Evolutionary conservation across 169 alveolate species (phyloP), one percentile per base, ranked within the genome.

Genomic region (Eimeria brunetti): DNA sequence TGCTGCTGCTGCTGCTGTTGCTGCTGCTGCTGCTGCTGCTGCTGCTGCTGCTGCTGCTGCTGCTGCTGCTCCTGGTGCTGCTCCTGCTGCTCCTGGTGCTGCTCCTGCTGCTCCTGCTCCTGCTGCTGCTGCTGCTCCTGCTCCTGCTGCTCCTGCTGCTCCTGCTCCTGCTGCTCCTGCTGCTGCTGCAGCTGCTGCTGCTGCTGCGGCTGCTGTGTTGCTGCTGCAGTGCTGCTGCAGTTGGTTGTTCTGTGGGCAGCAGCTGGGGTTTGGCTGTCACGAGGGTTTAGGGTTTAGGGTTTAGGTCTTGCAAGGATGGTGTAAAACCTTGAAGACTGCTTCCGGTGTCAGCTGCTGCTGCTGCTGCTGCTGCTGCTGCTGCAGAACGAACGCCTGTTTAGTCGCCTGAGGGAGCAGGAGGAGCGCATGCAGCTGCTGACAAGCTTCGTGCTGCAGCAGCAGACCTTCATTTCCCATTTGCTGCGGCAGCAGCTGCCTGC

Each of bases 401-500:
- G 83, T 18, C 88, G 83, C 49, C 81, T 49, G 38, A 49, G 81
- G 36, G 88, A 71, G 78, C 94, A 69, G 94, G 71, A 53, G 62
- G 67, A 60, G 67, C 86, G 94, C 30, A 76, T 22, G 89, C 89
- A 73, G 94, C 49, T 69, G 53, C 89, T 89, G 44, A 41, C 83
- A 51, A 69, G 75, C 20, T 89, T 69, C 64, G 94, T 89, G 64
- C 94, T 69, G 88, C 81, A 89, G 41, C 94, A 78, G 80, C 94
- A 89, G 49, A 44, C 88, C 1, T 71, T 58, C 33, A 60, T 89
- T 27, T 60, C 81, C 1, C 94, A 89, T 12, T 78, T 89, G 53
- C 94, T 89, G 58, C 86, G 88, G 80, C 94, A 89, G 88, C 76
- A 51, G 44, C 78, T 89, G 78, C 94, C 94, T 12, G 69, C 94